Evolutionary conservation across 805 yeast species (phyloP).

Genomic region (Teunomyces pallodes): DNA sequence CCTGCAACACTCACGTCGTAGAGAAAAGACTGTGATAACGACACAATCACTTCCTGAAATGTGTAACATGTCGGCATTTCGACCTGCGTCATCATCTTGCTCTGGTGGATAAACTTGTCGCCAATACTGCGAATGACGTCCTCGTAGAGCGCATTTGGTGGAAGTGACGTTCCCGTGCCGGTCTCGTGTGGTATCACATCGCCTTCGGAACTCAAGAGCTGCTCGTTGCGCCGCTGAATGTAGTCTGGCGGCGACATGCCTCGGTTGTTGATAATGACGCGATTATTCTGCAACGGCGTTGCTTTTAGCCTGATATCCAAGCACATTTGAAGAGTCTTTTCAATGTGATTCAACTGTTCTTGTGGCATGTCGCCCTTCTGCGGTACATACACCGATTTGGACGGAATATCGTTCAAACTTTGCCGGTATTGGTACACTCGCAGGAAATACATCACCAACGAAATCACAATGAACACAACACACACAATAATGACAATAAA

Average conservation of each 20-base stretch:
- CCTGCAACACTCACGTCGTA: not conserved
- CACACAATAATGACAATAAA: conserved; percentile 76
- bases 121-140: conserved; percentile 60
- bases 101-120: conserved; percentile 52
- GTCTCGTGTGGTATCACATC: conserved; percentile 17
- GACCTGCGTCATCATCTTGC: conserved; percentile 34
- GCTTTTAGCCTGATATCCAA: conserved; percentile 31
- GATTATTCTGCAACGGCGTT: conserved; percentile 30
- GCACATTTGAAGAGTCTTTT: conserved; percentile 25
- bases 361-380: conserved; percentile 50
- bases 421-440: conserved; percentile 59
- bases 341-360: conserved; percentile 23
- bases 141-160: conserved; percentile 43
- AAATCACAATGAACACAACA: conserved; percentile 53
- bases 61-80: conserved; percentile 23
- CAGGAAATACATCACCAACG: conserved; percentile 51
- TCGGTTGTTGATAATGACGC: conserved; percentile 34
- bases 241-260: conserved; percentile 43
- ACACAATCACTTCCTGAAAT: conserved; percentile 41
- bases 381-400: conserved; percentile 62
- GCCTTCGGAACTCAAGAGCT: conserved; percentile 8
- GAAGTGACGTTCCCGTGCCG: conserved; percentile 17
- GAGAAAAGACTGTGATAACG: conserved; percentile 19
- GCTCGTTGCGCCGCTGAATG: conserved; percentile 30
- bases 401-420: conserved; percentile 71